A percentile compares a stretch with the other conserved stretches of the same genome.
phyloP scores from a whole-genome alignment of 768 basidiomycete genomes.

The Hygrophoropsis aurantiaca region DNA sequence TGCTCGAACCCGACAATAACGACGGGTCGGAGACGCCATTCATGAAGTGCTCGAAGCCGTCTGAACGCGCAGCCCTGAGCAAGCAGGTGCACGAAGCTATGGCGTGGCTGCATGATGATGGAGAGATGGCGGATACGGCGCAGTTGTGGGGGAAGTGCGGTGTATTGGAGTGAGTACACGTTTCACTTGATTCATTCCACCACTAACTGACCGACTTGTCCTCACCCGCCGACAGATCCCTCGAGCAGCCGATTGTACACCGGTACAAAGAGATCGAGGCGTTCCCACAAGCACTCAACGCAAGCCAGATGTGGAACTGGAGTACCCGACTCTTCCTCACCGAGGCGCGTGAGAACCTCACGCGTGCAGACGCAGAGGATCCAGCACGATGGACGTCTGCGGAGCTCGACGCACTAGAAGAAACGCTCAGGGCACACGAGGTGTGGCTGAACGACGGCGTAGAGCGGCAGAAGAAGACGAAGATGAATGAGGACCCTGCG shows the following conservation, averaged over 20 bases:
- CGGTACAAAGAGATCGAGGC: slow-evolving; percentile 88
- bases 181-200: too few relatives aligned
- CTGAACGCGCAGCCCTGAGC: slow-evolving; percentile 67
- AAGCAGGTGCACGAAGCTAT: slow-evolving; percentile 73
- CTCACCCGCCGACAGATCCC: slow-evolving; percentile 55
- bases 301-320: slow-evolving; percentile 87
- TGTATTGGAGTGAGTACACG: slow-evolving; percentile 86
- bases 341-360: slow-evolving; percentile 75
- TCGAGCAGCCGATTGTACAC: slow-evolving; percentile 81
- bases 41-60: slow-evolving; percentile 75
- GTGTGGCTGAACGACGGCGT: slow-evolving; percentile 81
- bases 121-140: slow-evolving; percentile 77
- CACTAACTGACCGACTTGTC: too few relatives aligned
- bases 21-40: slow-evolving; percentile 72
- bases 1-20: slow-evolving; percentile 64
- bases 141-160: slow-evolving; percentile 75
- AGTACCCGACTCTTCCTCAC: slow-evolving; percentile 81
- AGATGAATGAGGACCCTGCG: slow-evolving; percentile 80
- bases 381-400: slow-evolving; percentile 79
- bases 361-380: slow-evolving; percentile 59
- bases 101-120: slow-evolving; percentile 81
- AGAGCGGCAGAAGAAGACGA: slow-evolving; percentile 75
- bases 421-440: slow-evolving; percentile 75
- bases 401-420: slow-evolving; percentile 83
- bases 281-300: slow-evolving; percentile 81